Percentiles rank a stretch among this genome's conserved stretches.
Conservation (phyloP, 2,329 filamentous ascomycete genomes). For the Colletotrichum tanaceti region DNA sequence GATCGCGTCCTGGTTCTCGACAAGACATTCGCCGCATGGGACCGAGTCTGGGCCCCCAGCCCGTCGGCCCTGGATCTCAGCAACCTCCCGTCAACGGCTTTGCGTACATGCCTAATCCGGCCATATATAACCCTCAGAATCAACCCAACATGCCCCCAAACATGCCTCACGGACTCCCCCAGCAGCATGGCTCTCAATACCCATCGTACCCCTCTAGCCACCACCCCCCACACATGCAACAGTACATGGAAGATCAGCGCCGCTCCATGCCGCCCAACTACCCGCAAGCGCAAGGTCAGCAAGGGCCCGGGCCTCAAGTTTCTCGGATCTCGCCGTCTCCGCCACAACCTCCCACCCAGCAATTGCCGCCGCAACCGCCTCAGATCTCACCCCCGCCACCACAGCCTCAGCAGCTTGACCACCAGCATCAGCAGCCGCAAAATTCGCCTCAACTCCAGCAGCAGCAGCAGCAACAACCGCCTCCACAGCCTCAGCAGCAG, state of each 20-base stretch:
- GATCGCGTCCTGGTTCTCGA: conserved; percentile 82
- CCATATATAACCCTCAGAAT: conserved; percentile 81
- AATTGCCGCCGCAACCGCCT: conserved; percentile 60
- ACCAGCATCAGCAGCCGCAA: conserved; percentile 45
- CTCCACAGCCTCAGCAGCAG: conserved; percentile 44
- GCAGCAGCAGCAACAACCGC: conserved; percentile 59
- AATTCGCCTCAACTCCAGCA: conserved; percentile 51
- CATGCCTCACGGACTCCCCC: conserved; percentile 53
- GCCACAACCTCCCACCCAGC: conserved; percentile 67
- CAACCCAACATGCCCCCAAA: conserved; percentile 55
- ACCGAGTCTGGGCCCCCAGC: conserved; percentile 76
- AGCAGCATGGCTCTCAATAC: conserved; percentile 51
- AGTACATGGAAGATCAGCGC: conserved; percentile 81
- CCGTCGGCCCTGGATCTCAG: conserved; percentile 64
- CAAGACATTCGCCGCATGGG: conserved; percentile 82
- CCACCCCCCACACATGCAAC: conserved; percentile 64
- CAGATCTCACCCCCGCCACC: conserved; percentile 67
- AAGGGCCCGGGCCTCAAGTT: conserved; percentile 55
- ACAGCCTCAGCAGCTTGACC: conserved; percentile 52
- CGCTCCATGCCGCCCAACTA: conserved; percentile 77
- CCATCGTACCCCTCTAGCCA: conserved; percentile 48
- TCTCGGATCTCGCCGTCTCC: conserved; percentile 69
- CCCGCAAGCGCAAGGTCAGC: conserved; percentile 65
- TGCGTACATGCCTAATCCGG: conserved; percentile 85
- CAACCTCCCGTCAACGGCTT: conserved; percentile 75